Evolutionary conservation across 495 filamentous ascomycete genomes (phyloP).

Genomic region (Mycothermus thermophilus): DNA sequence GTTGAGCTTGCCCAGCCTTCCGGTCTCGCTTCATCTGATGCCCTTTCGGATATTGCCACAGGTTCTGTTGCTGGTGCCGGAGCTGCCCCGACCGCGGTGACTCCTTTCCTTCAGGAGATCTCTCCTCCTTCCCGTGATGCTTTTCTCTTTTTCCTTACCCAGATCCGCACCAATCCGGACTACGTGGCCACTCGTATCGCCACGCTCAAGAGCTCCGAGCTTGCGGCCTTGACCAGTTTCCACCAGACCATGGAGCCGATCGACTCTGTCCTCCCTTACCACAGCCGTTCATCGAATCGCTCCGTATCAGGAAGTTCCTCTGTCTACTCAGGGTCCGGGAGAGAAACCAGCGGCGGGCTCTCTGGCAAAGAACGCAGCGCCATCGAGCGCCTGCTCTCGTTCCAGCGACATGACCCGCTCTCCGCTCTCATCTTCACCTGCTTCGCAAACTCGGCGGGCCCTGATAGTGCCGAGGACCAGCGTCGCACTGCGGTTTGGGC

Average conservation of each 20-base stretch:
- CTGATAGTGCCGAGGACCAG: slow-evolving; percentile 61
- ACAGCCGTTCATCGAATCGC: slow-evolving; percentile 37
- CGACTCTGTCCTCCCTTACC: slow-evolving; percentile 67
- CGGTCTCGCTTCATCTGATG: slow-evolving; percentile 32
- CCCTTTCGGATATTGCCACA: slow-evolving; percentile 26
- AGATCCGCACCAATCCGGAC: slow-evolving; percentile 70
- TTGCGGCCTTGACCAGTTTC: slow-evolving; percentile 57
- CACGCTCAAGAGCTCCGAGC: slow-evolving; percentile 56
- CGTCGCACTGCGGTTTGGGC: slow-evolving; percentile 75
- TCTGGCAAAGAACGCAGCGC: slow-evolving; percentile 31
- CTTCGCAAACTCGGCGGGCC: slow-evolving; percentile 71
- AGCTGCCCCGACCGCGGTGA: slow-evolving; percentile 31
- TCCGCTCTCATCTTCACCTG: slow-evolving; percentile 77
- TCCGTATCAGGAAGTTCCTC: slow-evolving; percentile 9
- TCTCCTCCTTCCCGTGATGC: slow-evolving; percentile 59
- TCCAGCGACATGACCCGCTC: slow-evolving; percentile 77
- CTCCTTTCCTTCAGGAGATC: slow-evolving; percentile 68
- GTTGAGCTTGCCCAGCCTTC: slow-evolving; percentile 38
- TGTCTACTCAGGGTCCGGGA: slow-evolving; percentile 7
- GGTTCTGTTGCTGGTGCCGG: slow-evolving; percentile 25
- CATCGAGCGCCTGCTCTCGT: slow-evolving; percentile 59
- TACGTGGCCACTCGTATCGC: slow-evolving; percentile 73
- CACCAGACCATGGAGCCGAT: slow-evolving; percentile 63
- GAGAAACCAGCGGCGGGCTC: slow-evolving; percentile 8
- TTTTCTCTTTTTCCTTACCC: slow-evolving; percentile 63